phyloP scores from a whole-genome alignment of 2,329 filamentous ascomycete genomes.

The Penicillium griseofulvum region DNA sequence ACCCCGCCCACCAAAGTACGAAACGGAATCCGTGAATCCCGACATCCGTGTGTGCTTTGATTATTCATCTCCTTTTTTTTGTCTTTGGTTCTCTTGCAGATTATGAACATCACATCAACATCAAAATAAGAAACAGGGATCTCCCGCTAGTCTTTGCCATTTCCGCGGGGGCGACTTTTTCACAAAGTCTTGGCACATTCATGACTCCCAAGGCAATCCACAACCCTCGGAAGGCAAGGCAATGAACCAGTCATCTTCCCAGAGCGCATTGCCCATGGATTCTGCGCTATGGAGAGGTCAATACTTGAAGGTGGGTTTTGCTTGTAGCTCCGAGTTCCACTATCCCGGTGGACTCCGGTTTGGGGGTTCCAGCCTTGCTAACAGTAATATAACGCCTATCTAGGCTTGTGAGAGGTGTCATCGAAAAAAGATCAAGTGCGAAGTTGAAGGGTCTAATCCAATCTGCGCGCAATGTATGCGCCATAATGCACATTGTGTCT shows the following conservation, averaged over 20 bases:
- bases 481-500: constrained; percentile 91
- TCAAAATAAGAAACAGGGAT: constrained; percentile 5
- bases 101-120: not conserved
- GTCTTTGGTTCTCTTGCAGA: not conserved
- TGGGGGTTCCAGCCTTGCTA: not conserved
- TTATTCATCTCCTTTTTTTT: not conserved
- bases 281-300: not conserved
- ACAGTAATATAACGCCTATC: not conserved
- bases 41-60: constrained; percentile 4
- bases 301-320: not conserved
- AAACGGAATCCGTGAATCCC: constrained; percentile 11
- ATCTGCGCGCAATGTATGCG: constrained; percentile 83
- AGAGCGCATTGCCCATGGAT: constrained; percentile 3
- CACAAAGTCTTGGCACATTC: constrained; percentile 18
- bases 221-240: constrained; percentile 9
- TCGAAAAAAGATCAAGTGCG: constrained; percentile 86
- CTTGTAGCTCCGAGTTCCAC: not conserved
- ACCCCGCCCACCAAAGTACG: not conserved
- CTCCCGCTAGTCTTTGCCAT: constrained; percentile 2
- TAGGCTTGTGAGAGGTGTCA: constrained; percentile 90
- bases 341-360: not conserved
- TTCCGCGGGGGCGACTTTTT: not conserved
- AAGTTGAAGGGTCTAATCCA: constrained; percentile 73
- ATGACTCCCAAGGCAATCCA: constrained; percentile 12
- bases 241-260: not conserved